These are phyloP conservation scores for Sporisorium reilianum DNA, from an alignment of 1,284 basidiomycete genomes.

Conservation along the genomic window DNA sequence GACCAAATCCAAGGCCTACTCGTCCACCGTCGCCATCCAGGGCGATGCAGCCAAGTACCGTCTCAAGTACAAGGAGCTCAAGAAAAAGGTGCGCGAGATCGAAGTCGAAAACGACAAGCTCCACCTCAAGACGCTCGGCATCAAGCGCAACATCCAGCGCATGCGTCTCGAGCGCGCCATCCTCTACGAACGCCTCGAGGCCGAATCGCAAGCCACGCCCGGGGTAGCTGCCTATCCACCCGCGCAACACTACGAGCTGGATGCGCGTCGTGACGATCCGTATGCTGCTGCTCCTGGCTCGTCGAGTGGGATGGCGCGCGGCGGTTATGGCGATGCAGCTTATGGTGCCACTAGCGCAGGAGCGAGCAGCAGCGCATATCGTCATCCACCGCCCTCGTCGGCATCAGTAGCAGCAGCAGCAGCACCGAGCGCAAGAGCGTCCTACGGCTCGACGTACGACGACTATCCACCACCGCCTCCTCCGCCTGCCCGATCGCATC, in stretches of 20 bases:
- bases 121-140: constrained; percentile 81
- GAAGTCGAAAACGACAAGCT: constrained; percentile 91
- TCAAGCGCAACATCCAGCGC: constrained; percentile 86
- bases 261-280: constrained; percentile 13
- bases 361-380: constrained; percentile 8
- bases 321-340: constrained; percentile 1
- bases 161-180: constrained; percentile 87
- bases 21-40: constrained; percentile 65
- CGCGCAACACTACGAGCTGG: constrained; percentile 28
- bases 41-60: constrained; percentile 86
- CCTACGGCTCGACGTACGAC: constrained; percentile 26
- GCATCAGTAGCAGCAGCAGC: background rate
- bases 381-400: constrained; percentile 2
- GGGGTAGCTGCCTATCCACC: constrained; percentile 24
- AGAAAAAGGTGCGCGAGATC: constrained; percentile 87
- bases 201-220: constrained; percentile 45
- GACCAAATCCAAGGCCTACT: constrained; percentile 66
- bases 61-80: constrained; percentile 88
- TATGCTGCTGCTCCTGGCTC: constrained; percentile 8
- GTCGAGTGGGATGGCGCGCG: constrained; percentile 2
- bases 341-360: constrained; percentile 6
- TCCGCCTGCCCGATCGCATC: constrained; percentile 14
- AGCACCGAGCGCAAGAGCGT: constrained; percentile 6
- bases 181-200: constrained; percentile 61
- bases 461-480: constrained; percentile 41